Conservation (phyloP, 129 eudicot genomes). For the Mikania micrantha region DNA sequence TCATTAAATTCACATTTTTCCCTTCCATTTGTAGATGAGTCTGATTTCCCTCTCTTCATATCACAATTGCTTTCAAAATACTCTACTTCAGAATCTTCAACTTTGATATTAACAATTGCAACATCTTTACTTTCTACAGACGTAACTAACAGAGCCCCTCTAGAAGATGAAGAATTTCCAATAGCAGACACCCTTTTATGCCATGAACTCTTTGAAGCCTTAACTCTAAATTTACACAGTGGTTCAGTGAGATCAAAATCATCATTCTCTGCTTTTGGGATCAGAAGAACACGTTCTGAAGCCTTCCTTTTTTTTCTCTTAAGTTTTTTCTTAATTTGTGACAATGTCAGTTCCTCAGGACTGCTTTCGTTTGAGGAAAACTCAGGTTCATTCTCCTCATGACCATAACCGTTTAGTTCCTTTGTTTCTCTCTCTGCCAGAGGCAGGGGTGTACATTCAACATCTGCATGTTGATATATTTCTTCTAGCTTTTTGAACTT, state of each 20-base stretch:
- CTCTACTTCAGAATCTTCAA: conserved; percentile 35
- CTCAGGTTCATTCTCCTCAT: conserved; percentile 10
- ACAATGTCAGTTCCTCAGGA: conserved; percentile 39
- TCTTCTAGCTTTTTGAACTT: conserved; percentile 50
- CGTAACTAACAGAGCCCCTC: not conserved
- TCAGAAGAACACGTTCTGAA: conserved; percentile 13
- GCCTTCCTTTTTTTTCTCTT: conserved; percentile 52
- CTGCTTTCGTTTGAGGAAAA: conserved; percentile 24
- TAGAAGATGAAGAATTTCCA: conserved; percentile 13
- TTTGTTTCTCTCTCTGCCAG: conserved; percentile 38
- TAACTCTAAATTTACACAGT: conserved; percentile 41
- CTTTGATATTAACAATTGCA: conserved; percentile 27
- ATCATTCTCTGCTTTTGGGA: conserved; percentile 36
- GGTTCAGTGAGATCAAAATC: conserved; percentile 60
- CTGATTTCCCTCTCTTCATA: not conserved
- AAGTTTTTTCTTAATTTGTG: conserved; percentile 40
- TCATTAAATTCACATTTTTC: conserved; percentile 11
- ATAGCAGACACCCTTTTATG: conserved; percentile 26
- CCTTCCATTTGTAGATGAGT: not conserved
- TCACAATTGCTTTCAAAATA: conserved; percentile 9
- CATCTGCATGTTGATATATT: conserved; percentile 30
- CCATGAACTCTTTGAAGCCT: conserved; percentile 31
- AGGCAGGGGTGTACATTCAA: conserved; percentile 17
- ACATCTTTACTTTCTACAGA: not conserved
- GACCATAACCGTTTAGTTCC: conserved; percentile 4